Conservation (phyloP, 306 rosid species). For the Malus sylvestris region DNA sequence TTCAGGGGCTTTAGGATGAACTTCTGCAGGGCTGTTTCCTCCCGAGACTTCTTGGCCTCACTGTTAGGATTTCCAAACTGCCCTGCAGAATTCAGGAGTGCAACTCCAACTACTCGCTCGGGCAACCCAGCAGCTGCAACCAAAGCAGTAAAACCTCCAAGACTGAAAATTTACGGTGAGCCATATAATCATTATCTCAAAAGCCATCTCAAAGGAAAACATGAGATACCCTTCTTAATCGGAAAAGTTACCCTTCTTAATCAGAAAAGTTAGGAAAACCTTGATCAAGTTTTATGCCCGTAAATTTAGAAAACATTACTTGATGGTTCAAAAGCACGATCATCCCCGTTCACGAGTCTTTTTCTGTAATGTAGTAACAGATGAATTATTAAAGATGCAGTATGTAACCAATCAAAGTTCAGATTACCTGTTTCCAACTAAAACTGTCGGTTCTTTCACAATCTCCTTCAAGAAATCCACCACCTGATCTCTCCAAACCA, state of each 20-base stretch:
- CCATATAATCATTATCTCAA: conserved; percentile 1
- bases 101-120: conserved; percentile 70
- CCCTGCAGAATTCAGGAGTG: conserved; percentile 79
- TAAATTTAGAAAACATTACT: background rate
- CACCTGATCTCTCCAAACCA: conserved; percentile 89
- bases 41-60: conserved; percentile 40
- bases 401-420: background rate
- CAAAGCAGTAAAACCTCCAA: conserved; percentile 92
- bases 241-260: background rate
- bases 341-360: background rate
- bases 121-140: conserved; percentile 70
- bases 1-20: conserved; percentile 60
- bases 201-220: background rate
- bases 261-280: background rate
- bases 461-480: conserved; percentile 81
- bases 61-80: conserved; percentile 63
- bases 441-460: conserved; percentile 79
- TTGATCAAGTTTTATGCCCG: background rate
- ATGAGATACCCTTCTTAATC: background rate
- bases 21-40: conserved; percentile 59
- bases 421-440: conserved; percentile 77
- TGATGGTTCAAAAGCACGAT: background rate
- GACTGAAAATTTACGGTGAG: conserved; percentile 52
- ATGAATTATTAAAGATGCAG: background rate
- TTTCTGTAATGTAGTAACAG: background rate